These are phyloP conservation scores for Hanseniaspora nectarophila DNA, from an alignment of 805 yeast genomes.

Conservation along the genomic window DNA sequence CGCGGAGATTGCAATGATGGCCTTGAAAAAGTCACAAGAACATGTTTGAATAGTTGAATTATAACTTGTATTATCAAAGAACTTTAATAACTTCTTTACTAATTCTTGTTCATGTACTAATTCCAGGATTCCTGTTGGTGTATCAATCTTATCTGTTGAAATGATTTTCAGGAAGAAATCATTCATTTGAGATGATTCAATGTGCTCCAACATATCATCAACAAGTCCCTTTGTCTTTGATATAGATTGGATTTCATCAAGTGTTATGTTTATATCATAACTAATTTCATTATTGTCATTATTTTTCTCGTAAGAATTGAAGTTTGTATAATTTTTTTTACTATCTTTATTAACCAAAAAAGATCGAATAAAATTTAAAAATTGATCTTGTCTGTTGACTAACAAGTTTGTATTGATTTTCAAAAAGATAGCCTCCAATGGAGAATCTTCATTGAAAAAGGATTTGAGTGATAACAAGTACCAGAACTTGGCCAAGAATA, in stretches of 20 bases:
- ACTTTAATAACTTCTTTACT: slow-evolving; percentile 56
- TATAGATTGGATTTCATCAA: slow-evolving; percentile 20
- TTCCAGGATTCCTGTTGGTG: slow-evolving; percentile 79
- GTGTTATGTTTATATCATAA: background rate
- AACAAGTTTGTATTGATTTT: slow-evolving; percentile 79
- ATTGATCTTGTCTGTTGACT: slow-evolving; percentile 50
- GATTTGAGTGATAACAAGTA: slow-evolving; percentile 48
- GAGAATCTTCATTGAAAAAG: slow-evolving; percentile 51
- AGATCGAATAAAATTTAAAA: slow-evolving; percentile 28
- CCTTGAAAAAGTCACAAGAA: slow-evolving; percentile 87
- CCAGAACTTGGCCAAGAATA: slow-evolving; percentile 64
- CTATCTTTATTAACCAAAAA: background rate
- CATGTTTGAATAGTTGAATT: slow-evolving; percentile 68
- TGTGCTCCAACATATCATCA: slow-evolving; percentile 56
- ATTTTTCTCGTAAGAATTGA: background rate
- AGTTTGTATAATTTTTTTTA: background rate
- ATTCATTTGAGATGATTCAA: slow-evolving; percentile 82
- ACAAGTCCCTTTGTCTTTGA: slow-evolving; percentile 39
- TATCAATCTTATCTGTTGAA: slow-evolving; percentile 81
- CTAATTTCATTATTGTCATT: background rate
- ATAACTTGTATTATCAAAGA: slow-evolving; percentile 46
- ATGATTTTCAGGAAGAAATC: slow-evolving; percentile 80
- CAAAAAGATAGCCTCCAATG: slow-evolving; percentile 69
- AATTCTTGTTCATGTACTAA: slow-evolving; percentile 60
- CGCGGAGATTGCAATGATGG: slow-evolving; percentile 87